A percentile compares a stretch with the other conserved stretches of the same genome.
phyloP scores from a whole-genome alignment of 208 protist genomes.

The Entamoeba dispar region DNA sequence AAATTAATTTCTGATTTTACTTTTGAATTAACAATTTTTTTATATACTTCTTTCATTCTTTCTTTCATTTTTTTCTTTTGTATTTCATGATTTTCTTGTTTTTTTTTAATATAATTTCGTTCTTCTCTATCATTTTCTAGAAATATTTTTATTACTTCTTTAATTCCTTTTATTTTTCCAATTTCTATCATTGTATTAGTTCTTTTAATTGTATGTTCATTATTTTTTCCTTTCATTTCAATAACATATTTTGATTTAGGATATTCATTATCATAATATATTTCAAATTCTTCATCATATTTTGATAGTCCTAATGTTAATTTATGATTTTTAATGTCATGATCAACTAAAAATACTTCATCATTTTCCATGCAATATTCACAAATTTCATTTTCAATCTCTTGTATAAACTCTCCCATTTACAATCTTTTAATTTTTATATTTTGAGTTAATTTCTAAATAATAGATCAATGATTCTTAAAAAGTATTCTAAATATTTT shows the following conservation, averaged over 20 bases:
- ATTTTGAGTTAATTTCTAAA: too few relatives aligned
- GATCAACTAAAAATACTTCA: too few relatives aligned
- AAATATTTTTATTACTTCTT: not conserved
- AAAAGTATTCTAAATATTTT: too few relatives aligned
- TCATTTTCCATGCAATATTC: too few relatives aligned
- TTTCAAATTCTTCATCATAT: too few relatives aligned
- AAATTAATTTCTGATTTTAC: not conserved
- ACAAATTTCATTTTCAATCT: too few relatives aligned
- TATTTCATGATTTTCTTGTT: not conserved
- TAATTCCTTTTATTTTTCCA: not conserved
- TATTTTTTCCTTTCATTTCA: not conserved
- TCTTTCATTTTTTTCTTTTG: not conserved
- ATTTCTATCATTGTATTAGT: not conserved
- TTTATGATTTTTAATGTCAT: too few relatives aligned
- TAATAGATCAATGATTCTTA: too few relatives aligned
- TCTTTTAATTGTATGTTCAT: not conserved
- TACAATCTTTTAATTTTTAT: too few relatives aligned
- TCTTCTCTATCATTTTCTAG: not conserved
- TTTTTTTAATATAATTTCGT: not conserved
- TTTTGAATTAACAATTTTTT: not conserved
- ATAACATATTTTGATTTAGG: not conserved
- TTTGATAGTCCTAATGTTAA: too few relatives aligned
- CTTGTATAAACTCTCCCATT: too few relatives aligned
- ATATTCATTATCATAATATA: too few relatives aligned
- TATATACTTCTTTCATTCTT: not conserved